A percentile compares a stretch with the other conserved stretches of the same genome.
phyloP scores from a whole-genome alignment of 176 grass and related monocot genomes.

The Puya raimondii region DNA sequence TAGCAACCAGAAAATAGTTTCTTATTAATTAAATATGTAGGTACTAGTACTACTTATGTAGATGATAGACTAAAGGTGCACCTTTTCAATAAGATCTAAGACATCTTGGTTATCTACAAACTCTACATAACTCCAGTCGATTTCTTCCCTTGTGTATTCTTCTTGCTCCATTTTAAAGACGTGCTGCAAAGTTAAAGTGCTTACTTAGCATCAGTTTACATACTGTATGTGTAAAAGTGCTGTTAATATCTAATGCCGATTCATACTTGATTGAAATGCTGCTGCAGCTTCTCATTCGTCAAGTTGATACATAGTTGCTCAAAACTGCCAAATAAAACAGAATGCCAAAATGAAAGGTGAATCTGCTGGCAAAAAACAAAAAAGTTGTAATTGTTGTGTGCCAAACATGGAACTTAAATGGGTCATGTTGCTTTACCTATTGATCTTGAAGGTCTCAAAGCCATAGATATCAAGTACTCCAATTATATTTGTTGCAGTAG shows the following conservation, averaged over 20 bases:
- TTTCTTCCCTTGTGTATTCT: conserved; percentile 87
- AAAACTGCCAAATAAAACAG: conserved; percentile 54
- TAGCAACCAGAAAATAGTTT: conserved; percentile 12
- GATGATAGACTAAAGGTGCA: conserved; percentile 13
- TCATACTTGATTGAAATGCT: conserved; percentile 81
- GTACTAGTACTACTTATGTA: conserved; percentile 3
- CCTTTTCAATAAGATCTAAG: conserved; percentile 93
- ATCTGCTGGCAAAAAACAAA: background rate
- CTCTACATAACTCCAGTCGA: conserved; percentile 94
- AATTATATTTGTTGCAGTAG: conserved; percentile 64
- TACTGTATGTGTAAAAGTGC: background rate
- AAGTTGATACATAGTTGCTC: conserved; percentile 93
- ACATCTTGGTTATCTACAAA: conserved; percentile 99
- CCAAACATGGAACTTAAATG: background rate
- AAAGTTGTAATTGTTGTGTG: background rate
- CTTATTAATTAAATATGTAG: conserved; percentile 5
- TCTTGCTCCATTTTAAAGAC: conserved; percentile 99
- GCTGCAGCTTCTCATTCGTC: conserved; percentile 93
- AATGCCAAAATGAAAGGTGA: conserved; percentile 6
- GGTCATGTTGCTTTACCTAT: conserved; percentile 46
- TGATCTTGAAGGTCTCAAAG: conserved; percentile 92
- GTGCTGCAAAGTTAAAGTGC: conserved; percentile 41
- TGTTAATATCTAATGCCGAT: background rate
- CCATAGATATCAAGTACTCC: conserved; percentile 98
- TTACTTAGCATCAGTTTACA: conserved; percentile 3